phyloP scores from a whole-genome alignment of 768 basidiomycete species.

The Wakefieldia striispora region DNA sequence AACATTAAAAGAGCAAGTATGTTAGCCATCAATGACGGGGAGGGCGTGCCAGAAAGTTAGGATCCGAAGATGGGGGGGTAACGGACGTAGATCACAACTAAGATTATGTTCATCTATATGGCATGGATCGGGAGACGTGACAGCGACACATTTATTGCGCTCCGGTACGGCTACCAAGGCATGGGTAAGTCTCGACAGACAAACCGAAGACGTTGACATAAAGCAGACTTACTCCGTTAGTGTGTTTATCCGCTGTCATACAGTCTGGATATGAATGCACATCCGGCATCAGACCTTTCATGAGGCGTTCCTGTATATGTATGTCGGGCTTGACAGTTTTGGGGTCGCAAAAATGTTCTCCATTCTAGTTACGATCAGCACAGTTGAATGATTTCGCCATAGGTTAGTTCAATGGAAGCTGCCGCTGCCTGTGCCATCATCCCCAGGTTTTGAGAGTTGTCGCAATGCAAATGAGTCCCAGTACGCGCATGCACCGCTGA shows the following conservation, averaged over 20 bases:
- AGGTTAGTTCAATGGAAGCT: not conserved
- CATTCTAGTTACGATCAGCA: slow-evolving; percentile 1
- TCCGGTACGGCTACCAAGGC: slow-evolving; percentile 3
- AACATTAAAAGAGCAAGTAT: slow-evolving; percentile 4
- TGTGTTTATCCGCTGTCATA: slow-evolving; percentile 14
- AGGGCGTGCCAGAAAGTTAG: slow-evolving; percentile 14
- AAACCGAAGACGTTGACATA: slow-evolving; percentile 26
- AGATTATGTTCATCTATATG: not conserved
- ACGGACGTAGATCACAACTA: slow-evolving; percentile 19
- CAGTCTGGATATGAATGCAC: not conserved
- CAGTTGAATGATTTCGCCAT: not conserved
- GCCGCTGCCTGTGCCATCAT: not conserved
- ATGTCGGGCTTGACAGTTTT: slow-evolving; percentile 30
- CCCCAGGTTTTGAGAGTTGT: slow-evolving; percentile 1
- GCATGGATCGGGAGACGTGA: slow-evolving; percentile 8
- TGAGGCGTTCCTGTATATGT: slow-evolving; percentile 18
- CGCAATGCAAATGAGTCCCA: slow-evolving; percentile 9
- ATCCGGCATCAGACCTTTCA: slow-evolving; percentile 7
- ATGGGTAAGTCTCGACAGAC: slow-evolving; percentile 9
- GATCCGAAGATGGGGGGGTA: slow-evolving; percentile 7
- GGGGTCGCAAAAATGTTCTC: slow-evolving; percentile 19
- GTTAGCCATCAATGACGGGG: slow-evolving; percentile 12
- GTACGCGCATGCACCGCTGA: not conserved
- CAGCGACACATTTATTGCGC: not conserved
- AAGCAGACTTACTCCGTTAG: slow-evolving; percentile 8